These are phyloP conservation scores for Candolleomyces aberdarensis DNA, from an alignment of 768 basidiomycete species.

Conservation along the genomic window DNA sequence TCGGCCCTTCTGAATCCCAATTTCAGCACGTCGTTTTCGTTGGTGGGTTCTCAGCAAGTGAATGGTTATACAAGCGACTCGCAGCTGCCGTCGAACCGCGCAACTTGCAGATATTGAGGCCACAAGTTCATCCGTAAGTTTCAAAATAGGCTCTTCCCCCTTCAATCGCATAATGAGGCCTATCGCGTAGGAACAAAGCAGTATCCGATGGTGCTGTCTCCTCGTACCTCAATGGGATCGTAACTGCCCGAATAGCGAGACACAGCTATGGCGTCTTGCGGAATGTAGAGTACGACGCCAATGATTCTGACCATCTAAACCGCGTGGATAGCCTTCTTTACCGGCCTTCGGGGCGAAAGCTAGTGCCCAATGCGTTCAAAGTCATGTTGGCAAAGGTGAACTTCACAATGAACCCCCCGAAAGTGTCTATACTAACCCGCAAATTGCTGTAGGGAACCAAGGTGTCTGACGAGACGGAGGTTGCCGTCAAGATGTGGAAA, in stretches of 20 bases:
- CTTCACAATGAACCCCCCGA: background rate
- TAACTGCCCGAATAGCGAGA: conserved; percentile 10
- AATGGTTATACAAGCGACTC: conserved; percentile 44
- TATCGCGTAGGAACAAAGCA: conserved; percentile 19
- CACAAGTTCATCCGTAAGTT: conserved; percentile 46
- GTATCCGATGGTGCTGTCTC: conserved; percentile 22
- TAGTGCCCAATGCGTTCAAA: conserved; percentile 10
- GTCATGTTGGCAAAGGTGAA: conserved; percentile 10
- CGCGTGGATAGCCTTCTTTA: background rate
- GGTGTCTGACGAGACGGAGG: conserved; percentile 21
- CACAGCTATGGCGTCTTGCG: conserved; percentile 13
- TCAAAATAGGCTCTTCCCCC: background rate
- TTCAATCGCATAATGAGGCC: background rate
- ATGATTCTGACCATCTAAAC: conserved; percentile 9
- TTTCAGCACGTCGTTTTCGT: conserved; percentile 40
- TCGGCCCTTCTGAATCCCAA: background rate
- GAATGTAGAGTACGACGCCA: conserved; percentile 4
- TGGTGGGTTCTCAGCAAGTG: conserved; percentile 52
- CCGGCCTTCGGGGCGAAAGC: conserved; percentile 4
- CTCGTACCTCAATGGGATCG: conserved; percentile 13
- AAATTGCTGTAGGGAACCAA: conserved; percentile 12
- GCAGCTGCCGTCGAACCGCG: conserved; percentile 28
- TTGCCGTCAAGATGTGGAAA: conserved; percentile 10
- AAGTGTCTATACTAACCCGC: background rate
- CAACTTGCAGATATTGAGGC: conserved; percentile 37